These are phyloP conservation scores for Immersiporthe knoxdaviesiana DNA, from an alignment of 2,329 filamentous ascomycete species.

Conservation along the genomic window DNA sequence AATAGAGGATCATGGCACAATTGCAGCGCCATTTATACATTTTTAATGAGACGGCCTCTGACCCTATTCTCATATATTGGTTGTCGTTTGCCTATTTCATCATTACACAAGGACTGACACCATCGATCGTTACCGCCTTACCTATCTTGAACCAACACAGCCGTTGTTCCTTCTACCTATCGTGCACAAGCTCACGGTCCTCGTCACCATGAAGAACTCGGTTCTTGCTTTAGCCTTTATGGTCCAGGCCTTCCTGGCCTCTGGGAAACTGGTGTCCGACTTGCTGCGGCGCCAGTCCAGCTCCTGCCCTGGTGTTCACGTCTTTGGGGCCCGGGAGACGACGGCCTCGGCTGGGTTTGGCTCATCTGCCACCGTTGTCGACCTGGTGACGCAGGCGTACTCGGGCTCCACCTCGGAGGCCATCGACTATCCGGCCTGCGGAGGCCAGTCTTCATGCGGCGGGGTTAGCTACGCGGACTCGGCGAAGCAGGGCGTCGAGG, in stretches of 20 bases:
- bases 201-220: conserved; percentile 24
- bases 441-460: conserved; percentile 59
- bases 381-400: conserved; percentile 48
- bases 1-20: neutral
- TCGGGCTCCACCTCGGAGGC: conserved; percentile 50
- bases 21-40: no score
- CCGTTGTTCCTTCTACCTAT: conserved; percentile 1
- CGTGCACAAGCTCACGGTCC: neutral
- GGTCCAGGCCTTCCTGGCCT: conserved; percentile 29
- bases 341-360: conserved; percentile 51
- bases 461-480: conserved; percentile 59
- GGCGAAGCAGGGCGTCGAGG: conserved; percentile 55
- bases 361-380: conserved; percentile 48
- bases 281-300: conserved; percentile 36
- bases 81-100: neutral
- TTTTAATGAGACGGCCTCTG: neutral
- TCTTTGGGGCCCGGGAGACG: conserved; percentile 57
- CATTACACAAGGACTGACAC: neutral
- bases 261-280: conserved; percentile 28
- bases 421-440: conserved; percentile 60
- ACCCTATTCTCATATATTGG: neutral
- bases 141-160: neutral
- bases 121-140: neutral
- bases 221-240: conserved; percentile 24
- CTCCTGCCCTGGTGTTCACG: conserved; percentile 49